Percentiles rank a stretch among this genome's conserved stretches.
Conservation (phyloP, 78 protist species). For the Salpingoeca rosetta region DNA sequence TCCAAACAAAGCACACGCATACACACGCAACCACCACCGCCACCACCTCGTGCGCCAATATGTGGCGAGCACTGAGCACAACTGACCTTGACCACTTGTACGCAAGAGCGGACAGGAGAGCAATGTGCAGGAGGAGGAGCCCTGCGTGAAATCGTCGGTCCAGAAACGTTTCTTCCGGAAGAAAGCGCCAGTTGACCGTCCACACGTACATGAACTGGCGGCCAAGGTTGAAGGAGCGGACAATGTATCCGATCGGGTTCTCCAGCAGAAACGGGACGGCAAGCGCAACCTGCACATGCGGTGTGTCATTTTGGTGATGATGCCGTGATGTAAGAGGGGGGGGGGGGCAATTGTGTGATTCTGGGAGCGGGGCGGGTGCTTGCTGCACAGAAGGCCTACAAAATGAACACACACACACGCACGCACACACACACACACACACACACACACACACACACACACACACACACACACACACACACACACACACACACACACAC, state of each 20-base stretch:
- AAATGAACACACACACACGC: too few relatives aligned
- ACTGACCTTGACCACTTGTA: not conserved
- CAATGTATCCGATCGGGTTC: slow-evolving; percentile 42
- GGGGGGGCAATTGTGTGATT: too few relatives aligned
- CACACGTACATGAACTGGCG: slow-evolving; percentile 62
- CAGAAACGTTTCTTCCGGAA: slow-evolving; percentile 52
- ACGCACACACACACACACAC: not conserved
- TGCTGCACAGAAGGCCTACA: too few relatives aligned
- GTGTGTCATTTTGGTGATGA: not conserved
- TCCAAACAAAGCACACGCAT: too few relatives aligned
- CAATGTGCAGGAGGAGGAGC: slow-evolving; percentile 45
- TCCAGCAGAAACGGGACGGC: slow-evolving; percentile 67
- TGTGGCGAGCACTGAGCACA: not conserved
- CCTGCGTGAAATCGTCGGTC: slow-evolving; percentile 22
- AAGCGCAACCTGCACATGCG: slow-evolving; percentile 27
- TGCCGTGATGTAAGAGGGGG: too few relatives aligned
- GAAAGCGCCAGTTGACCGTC: slow-evolving; percentile 80
- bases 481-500: too few relatives aligned
- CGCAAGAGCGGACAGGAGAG: slow-evolving; percentile 26
- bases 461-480: too few relatives aligned
- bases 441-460: not conserved
- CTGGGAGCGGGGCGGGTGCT: too few relatives aligned
- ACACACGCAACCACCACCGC: too few relatives aligned
- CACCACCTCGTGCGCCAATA: too few relatives aligned
- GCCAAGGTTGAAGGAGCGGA: slow-evolving; percentile 59